phyloP scores from a whole-genome alignment of 139 green algal species.

The Chlamydomonas eustigma region DNA sequence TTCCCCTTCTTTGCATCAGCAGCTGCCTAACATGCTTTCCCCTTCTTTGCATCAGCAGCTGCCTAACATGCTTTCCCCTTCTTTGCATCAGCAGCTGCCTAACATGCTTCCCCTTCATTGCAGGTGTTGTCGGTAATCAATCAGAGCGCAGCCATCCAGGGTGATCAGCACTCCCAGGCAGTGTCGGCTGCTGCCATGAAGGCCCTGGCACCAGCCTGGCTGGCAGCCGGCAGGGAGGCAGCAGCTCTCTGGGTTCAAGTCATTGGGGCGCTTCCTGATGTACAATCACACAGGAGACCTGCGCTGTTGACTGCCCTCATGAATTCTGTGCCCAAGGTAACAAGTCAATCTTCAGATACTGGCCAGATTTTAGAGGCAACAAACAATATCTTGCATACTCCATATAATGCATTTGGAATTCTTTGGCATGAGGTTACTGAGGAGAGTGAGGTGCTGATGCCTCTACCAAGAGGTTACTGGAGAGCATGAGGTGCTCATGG shows the following conservation, averaged over 20 bases:
- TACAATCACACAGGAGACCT: constrained; percentile 41
- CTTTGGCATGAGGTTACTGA: no score
- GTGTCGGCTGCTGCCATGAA: constrained; percentile 35
- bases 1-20: no score
- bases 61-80: no score
- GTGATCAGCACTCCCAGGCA: constrained; percentile 50
- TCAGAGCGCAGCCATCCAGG: constrained; percentile 29
- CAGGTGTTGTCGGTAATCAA: constrained; percentile 58
- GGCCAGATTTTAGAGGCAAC: not conserved
- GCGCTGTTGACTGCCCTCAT: constrained; percentile 47
- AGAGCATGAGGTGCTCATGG: not conserved
- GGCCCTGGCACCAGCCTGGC: constrained; percentile 51
- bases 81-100: no score
- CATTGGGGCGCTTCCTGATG: constrained; percentile 30
- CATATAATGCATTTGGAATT: no score
- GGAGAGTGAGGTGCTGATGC: not conserved
- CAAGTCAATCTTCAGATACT: not conserved
- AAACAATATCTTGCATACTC: not conserved
- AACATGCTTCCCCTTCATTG: not conserved
- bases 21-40: no score
- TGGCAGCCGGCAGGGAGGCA: constrained; percentile 25
- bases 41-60: no score
- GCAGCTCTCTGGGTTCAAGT: constrained; percentile 37
- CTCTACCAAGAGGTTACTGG: not conserved
- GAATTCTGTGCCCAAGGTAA: constrained; percentile 43